A percentile compares a stretch with the other conserved stretches of the same genome.
Evolutionary conservation across 805 yeast genomes (phyloP).

Genomic region (Scheffersomyces amazonensis): DNA sequence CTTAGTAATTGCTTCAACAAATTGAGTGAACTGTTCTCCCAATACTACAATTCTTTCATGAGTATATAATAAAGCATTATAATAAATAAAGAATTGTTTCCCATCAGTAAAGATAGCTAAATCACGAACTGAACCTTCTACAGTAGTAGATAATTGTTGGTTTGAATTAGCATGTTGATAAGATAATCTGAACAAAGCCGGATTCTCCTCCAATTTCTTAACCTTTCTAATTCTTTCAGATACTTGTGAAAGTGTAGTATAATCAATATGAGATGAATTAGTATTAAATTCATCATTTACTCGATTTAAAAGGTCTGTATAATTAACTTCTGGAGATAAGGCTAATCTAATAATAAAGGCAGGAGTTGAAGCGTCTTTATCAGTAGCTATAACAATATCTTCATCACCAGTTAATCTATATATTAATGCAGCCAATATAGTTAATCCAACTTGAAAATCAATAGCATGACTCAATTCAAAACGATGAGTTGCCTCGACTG

Average conservation of each 20-base stretch:
- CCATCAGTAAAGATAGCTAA: slow-evolving; percentile 50
- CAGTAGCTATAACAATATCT: slow-evolving; percentile 83
- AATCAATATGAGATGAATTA: slow-evolving; percentile 38
- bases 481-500: slow-evolving; percentile 56
- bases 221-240: slow-evolving; percentile 47
- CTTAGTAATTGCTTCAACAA: slow-evolving; percentile 34
- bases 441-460: slow-evolving; percentile 52
- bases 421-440: slow-evolving; percentile 68
- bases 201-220: slow-evolving; percentile 54
- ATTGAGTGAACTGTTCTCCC: slow-evolving; percentile 69
- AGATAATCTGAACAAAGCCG: slow-evolving; percentile 61
- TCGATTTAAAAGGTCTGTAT: slow-evolving; percentile 48
- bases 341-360: slow-evolving; percentile 63
- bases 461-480: slow-evolving; percentile 8
- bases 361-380: slow-evolving; percentile 25
- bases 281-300: slow-evolving; percentile 40
- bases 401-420: slow-evolving; percentile 91
- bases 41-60: slow-evolving; percentile 65
- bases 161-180: slow-evolving; percentile 44
- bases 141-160: slow-evolving; percentile 45
- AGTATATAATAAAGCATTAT: slow-evolving; percentile 74
- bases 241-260: slow-evolving; percentile 50
- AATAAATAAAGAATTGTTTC: slow-evolving; percentile 45
- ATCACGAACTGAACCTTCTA: slow-evolving; percentile 60
- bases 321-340: slow-evolving; percentile 53